phyloP scores from a whole-genome alignment of 2,329 filamentous ascomycete species.

The Colletotrichum musicola region DNA sequence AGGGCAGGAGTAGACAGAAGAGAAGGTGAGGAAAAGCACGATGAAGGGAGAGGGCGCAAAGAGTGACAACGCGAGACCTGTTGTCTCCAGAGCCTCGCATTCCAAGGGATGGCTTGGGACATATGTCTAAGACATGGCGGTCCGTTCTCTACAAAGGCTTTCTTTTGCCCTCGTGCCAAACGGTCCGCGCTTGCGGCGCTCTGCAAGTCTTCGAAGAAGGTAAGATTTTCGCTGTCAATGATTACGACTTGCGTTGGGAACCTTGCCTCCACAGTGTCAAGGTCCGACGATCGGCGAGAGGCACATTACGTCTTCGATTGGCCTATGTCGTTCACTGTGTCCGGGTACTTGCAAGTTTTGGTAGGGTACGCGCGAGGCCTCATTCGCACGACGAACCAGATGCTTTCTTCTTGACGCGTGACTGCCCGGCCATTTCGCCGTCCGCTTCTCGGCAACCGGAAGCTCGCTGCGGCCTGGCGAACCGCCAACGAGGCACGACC shows the following conservation, averaged over 20 bases:
- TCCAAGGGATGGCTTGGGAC: not conserved
- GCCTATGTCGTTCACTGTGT: not conserved
- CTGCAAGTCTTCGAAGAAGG: not conserved
- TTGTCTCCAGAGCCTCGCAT: not conserved
- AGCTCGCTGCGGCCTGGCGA: conserved; percentile 5
- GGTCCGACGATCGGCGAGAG: conserved; percentile 22
- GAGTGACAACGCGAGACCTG: not conserved
- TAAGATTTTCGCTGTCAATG: not conserved
- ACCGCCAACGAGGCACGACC: conserved; percentile 10
- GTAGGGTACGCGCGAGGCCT: not conserved
- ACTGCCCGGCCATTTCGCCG: conserved; percentile 1
- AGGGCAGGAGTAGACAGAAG: conserved; percentile 11
- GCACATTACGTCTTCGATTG: not conserved
- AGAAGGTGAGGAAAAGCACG: conserved; percentile 4
- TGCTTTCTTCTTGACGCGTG: conserved; percentile 2
- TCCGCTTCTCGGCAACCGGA: conserved; percentile 7
- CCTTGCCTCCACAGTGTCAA: not conserved
- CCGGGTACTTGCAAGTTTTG: not conserved
- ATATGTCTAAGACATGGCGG: conserved; percentile 21
- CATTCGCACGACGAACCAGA: not conserved
- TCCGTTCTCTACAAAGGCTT: conserved; percentile 25
- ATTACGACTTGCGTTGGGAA: not conserved
- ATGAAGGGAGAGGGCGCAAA: not conserved
- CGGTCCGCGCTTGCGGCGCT: conserved; percentile 19
- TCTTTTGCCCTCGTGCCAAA: conserved; percentile 24